phyloP scores from a whole-genome alignment of 208 protist species.

The Leishmania braziliensis region DNA sequence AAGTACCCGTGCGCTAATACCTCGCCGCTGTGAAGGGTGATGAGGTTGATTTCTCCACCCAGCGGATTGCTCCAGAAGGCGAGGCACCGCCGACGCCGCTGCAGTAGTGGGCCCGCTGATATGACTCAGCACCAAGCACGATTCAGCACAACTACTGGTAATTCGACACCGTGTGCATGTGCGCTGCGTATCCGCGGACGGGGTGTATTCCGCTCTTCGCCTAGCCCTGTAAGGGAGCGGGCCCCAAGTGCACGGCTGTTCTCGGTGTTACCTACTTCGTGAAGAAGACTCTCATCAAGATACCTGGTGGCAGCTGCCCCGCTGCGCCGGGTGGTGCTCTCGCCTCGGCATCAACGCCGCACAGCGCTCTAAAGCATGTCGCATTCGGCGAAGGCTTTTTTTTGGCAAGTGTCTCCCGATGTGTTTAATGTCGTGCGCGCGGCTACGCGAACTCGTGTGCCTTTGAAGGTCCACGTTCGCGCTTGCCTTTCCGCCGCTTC shows the following conservation, averaged over 20 bases:
- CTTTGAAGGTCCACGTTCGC: slow-evolving; percentile 34
- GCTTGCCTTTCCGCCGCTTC: slow-evolving; percentile 46
- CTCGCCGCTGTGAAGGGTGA: background rate
- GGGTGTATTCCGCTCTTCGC: slow-evolving; percentile 45
- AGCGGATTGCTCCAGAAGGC: background rate
- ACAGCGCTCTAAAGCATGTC: slow-evolving; percentile 43
- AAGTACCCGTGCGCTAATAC: background rate
- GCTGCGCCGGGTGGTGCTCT: slow-evolving; percentile 48
- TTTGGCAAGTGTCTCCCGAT: too few species aligned
- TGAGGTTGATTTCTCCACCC: background rate
- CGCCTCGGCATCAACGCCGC: slow-evolving; percentile 51
- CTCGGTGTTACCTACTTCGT: slow-evolving; percentile 51
- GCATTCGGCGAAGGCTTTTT: slow-evolving; percentile 64
- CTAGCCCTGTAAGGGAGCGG: slow-evolving; percentile 30
- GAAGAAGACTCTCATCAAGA: slow-evolving; percentile 43
- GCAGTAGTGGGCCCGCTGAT: background rate
- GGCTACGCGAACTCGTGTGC: slow-evolving; percentile 29
- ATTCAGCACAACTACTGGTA: slow-evolving; percentile 6
- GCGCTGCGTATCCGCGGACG: slow-evolving; percentile 21
- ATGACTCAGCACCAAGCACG: background rate
- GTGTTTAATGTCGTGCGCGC: too few species aligned
- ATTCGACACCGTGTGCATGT: slow-evolving; percentile 32
- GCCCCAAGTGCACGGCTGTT: slow-evolving; percentile 32
- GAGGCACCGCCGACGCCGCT: background rate
- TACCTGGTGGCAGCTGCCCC: slow-evolving; percentile 36